Percentiles rank a stretch among this genome's conserved stretches.
Evolutionary conservation across 306 rosid species (phyloP).

Genomic region (Dicorynia guianensis): DNA sequence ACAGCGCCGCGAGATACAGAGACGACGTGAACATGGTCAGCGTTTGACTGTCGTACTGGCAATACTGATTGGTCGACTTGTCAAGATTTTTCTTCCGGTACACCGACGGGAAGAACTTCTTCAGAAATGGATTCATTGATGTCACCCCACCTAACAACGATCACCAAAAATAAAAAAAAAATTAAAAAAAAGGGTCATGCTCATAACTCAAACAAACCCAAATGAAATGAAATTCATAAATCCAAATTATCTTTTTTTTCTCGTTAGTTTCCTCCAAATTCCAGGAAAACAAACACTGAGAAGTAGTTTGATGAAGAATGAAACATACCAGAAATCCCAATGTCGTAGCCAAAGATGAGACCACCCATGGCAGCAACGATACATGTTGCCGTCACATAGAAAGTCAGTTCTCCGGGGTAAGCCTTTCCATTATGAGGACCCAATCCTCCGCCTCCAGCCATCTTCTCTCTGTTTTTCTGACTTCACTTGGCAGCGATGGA

Average conservation of each 20-base stretch:
- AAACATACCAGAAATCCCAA: conserved; percentile 85
- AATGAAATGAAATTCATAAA: background rate
- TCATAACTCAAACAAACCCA: background rate
- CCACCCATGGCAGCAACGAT: conserved; percentile 98
- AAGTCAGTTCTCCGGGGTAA: conserved; percentile 83
- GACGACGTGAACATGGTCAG: conserved; percentile 93
- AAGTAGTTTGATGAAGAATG: background rate
- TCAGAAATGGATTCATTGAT: conserved; percentile 80
- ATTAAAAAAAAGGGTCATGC: background rate
- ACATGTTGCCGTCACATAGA: conserved; percentile 71
- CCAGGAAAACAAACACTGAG: background rate
- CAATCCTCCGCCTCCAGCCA: conserved; percentile 77
- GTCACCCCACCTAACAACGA: conserved; percentile 80
- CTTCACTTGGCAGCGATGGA: background rate
- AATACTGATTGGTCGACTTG: conserved; percentile 62
- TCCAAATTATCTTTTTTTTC: background rate
- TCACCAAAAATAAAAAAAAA: background rate
- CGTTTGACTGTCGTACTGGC: conserved; percentile 75
- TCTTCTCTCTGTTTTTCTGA: conserved; percentile 32
- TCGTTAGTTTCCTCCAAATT: no score
- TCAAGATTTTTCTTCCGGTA: conserved; percentile 53
- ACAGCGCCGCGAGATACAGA: conserved; percentile 79
- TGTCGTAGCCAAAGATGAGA: conserved; percentile 91
- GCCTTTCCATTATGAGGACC: conserved; percentile 45
- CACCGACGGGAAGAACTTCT: conserved; percentile 76